Evolutionary conservation across 2,329 filamentous ascomycete genomes (phyloP).

Genomic region (Pseudopithomyces maydicus): DNA sequence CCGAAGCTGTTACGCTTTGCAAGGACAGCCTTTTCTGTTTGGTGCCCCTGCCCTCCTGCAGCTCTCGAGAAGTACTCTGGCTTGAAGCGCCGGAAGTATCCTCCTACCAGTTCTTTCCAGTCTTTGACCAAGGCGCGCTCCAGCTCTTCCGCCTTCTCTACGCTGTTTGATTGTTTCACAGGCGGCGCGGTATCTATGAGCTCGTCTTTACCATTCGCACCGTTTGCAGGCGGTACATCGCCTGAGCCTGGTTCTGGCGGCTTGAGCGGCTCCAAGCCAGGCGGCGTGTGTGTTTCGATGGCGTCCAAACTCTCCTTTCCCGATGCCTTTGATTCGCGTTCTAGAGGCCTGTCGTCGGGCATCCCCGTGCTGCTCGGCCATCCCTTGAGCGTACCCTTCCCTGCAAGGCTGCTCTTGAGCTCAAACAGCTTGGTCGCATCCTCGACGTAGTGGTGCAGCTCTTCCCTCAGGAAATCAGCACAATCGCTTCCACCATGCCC

Average conservation of each 20-base stretch:
- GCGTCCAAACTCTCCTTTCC: constrained; percentile 47
- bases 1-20: constrained; percentile 29
- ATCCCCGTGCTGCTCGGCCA: constrained; percentile 34
- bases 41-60: constrained; percentile 42
- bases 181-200: constrained; percentile 32
- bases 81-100: constrained; percentile 90
- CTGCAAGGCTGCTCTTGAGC: constrained; percentile 73
- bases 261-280: constrained; percentile 48
- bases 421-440: constrained; percentile 77
- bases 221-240: constrained; percentile 29
- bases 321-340: constrained; percentile 25
- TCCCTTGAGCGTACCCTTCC: constrained; percentile 24
- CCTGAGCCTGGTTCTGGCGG: constrained; percentile 32
- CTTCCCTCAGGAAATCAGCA: constrained; percentile 81
- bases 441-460: constrained; percentile 88
- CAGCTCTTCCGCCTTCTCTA: constrained; percentile 67
- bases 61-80: constrained; percentile 73
- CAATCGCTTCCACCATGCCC: constrained; percentile 92
- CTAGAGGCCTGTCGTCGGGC: constrained; percentile 24
- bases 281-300: constrained; percentile 56
- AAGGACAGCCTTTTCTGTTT: constrained; percentile 37
- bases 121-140: constrained; percentile 73
- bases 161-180: constrained; percentile 52
- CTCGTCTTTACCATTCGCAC: constrained; percentile 26
- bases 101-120: constrained; percentile 86